phyloP scores from a whole-genome alignment of 2,329 filamentous ascomycete genomes.

The Aspergillus nomiae region DNA sequence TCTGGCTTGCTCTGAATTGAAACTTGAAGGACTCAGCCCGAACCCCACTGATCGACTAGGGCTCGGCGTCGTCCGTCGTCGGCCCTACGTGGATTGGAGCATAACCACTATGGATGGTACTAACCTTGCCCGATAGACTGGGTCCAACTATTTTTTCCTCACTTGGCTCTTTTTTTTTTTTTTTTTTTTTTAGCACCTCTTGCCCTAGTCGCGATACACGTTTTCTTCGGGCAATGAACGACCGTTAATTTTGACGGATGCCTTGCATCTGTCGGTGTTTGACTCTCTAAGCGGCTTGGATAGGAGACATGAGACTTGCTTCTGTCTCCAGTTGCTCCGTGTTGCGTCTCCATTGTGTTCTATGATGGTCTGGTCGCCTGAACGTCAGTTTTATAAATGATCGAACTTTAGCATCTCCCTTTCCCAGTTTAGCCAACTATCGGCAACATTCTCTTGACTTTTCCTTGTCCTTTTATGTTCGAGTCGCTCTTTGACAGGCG shows the following conservation, averaged over 20 bases:
- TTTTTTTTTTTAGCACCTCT: background rate
- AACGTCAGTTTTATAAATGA: slow-evolving; percentile 11
- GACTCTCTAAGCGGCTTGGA: slow-evolving; percentile 2
- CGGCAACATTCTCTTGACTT: slow-evolving; percentile 1
- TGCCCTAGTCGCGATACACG: slow-evolving; percentile 6
- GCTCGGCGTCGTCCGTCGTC: slow-evolving; percentile 17
- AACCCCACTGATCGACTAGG: slow-evolving; percentile 19
- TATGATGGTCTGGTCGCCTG: slow-evolving; percentile 13
- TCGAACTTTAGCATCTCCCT: background rate
- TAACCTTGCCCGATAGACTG: slow-evolving; percentile 14
- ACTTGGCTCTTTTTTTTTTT: background rate
- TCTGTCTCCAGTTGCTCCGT: background rate
- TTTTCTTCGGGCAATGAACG: slow-evolving; percentile 4
- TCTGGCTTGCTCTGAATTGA: background rate
- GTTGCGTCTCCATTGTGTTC: slow-evolving; percentile 2
- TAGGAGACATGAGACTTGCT: slow-evolving; percentile 3
- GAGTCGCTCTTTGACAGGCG: slow-evolving; percentile 3
- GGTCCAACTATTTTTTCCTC: slow-evolving; percentile 9
- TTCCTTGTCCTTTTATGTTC: background rate
- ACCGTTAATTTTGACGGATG: slow-evolving; percentile 9
- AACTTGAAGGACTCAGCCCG: slow-evolving; percentile 11
- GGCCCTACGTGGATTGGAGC: slow-evolving; percentile 12
- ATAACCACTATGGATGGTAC: slow-evolving; percentile 12
- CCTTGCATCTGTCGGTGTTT: slow-evolving; percentile 9
- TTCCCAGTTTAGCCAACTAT: background rate